phyloP scores from a whole-genome alignment of 2,329 filamentous ascomycete genomes.

The Xenoacremonium recifei region DNA sequence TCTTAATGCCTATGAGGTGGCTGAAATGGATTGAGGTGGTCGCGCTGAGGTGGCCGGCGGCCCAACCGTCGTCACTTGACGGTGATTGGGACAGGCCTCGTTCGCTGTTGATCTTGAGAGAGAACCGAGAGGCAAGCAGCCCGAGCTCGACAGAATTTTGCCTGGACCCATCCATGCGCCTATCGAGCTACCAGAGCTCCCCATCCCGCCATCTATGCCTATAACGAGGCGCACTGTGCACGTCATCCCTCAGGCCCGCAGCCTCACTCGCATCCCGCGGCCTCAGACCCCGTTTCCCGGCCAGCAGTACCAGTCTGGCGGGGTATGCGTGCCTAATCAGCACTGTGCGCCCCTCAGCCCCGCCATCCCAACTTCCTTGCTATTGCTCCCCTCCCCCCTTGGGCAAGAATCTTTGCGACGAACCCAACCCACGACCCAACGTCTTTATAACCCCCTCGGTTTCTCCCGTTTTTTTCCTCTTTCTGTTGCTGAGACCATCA shows the following conservation, averaged over 20 bases:
- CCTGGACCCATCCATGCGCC: too few relatives aligned
- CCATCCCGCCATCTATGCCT: slow-evolving; percentile 25
- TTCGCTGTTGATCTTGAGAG: too few relatives aligned
- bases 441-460: slow-evolving; percentile 1
- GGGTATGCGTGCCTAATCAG: slow-evolving; percentile 27
- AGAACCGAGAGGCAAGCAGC: background rate
- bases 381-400: slow-evolving; percentile 19
- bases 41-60: too few relatives aligned
- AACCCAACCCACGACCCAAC: slow-evolving; percentile 21
- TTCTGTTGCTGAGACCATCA: slow-evolving; percentile 2
- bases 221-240: slow-evolving; percentile 26
- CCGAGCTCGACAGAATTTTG: too few relatives aligned
- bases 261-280: too few relatives aligned
- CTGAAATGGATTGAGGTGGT: too few relatives aligned
- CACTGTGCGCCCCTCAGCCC: slow-evolving; percentile 37
- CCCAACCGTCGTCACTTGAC: too few relatives aligned
- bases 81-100: too few relatives aligned
- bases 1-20: background rate
- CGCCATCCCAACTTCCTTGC: slow-evolving; percentile 27
- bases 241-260: background rate
- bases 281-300: slow-evolving; percentile 8
- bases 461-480: slow-evolving; percentile 4
- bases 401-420: slow-evolving; percentile 36
- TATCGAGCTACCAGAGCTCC: slow-evolving; percentile 25
- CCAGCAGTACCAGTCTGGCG: slow-evolving; percentile 12